Conservation (phyloP, 1,139 yeast genomes). For the Yamadazyma sp. region DNA sequence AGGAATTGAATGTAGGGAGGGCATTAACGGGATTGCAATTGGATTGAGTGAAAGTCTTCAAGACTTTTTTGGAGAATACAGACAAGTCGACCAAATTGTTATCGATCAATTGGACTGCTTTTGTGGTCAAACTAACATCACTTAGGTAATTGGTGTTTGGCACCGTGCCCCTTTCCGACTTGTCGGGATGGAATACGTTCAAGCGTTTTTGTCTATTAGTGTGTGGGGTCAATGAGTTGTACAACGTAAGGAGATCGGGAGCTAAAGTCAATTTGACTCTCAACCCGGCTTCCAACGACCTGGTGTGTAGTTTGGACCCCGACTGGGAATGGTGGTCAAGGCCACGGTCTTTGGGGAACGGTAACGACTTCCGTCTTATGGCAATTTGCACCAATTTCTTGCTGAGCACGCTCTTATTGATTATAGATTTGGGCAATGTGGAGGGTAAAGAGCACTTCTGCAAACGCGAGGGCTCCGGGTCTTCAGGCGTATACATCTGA, state of each 20-base stretch:
- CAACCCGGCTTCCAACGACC: constrained; percentile 55
- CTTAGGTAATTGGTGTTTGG: constrained; percentile 15
- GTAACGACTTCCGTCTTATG: constrained; percentile 31
- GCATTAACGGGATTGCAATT: neutral
- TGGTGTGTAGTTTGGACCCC: constrained; percentile 42
- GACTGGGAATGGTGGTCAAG: neutral
- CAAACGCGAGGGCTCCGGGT: neutral
- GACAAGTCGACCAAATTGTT: constrained; percentile 36
- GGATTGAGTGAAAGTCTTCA: constrained; percentile 26
- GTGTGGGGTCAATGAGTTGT: constrained; percentile 43
- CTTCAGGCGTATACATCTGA: neutral
- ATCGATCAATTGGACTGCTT: constrained; percentile 35
- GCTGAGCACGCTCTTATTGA: constrained; percentile 24
- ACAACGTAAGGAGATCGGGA: constrained; percentile 42
- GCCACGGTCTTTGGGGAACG: constrained; percentile 6
- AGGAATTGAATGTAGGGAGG: constrained; percentile 42
- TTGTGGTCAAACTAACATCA: constrained; percentile 18
- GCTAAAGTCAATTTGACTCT: constrained; percentile 48
- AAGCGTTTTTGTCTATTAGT: constrained; percentile 17
- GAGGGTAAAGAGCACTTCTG: constrained; percentile 2
- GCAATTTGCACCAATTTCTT: constrained; percentile 39
- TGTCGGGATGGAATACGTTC: constrained; percentile 10
- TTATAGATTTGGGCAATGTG: constrained; percentile 22
- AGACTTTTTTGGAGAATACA: constrained; percentile 36
- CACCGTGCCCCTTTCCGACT: constrained; percentile 3